Conservation (phyloP, 106 monocot species). For the Agapanthus africanus region DNA sequence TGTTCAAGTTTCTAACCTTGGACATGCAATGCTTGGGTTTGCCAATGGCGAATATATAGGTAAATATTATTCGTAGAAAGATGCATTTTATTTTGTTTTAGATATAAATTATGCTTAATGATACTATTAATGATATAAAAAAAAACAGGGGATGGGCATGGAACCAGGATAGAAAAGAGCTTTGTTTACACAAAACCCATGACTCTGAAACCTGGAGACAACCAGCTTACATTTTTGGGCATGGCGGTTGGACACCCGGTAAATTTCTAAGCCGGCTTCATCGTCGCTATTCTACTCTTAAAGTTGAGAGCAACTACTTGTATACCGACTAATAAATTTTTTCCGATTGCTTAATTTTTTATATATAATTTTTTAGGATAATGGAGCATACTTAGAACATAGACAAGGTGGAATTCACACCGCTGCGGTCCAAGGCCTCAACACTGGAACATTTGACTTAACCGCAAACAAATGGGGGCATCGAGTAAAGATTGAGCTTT, state of each 20-base stretch:
- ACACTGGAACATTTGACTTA: conserved; percentile 83
- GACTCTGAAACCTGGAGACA: conserved; percentile 48
- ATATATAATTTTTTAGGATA: no score
- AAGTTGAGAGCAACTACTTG: background rate
- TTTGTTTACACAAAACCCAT: conserved; percentile 56
- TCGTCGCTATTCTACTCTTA: background rate
- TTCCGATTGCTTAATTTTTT: background rate
- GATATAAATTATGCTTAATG: no score
- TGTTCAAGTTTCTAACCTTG: conserved; percentile 49
- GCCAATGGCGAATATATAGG: conserved; percentile 75
- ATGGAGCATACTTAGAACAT: conserved; percentile 67
- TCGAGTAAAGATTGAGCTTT: no score
- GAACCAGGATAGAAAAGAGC: conserved; percentile 48
- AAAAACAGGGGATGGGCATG: conserved; percentile 60
- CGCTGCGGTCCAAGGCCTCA: conserved; percentile 61
- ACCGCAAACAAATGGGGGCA: conserved; percentile 63
- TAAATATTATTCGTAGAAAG: conserved; percentile 12
- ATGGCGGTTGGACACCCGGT: conserved; percentile 62
- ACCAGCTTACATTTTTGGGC: conserved; percentile 51
- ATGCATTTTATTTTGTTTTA: no score
- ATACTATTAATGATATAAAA: no score
- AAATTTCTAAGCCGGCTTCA: background rate
- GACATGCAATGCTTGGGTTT: conserved; percentile 68
- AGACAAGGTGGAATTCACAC: conserved; percentile 50
- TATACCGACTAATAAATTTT: background rate